phyloP scores from a whole-genome alignment of 345 rosid genomes.

The Euphorbia peplus region DNA sequence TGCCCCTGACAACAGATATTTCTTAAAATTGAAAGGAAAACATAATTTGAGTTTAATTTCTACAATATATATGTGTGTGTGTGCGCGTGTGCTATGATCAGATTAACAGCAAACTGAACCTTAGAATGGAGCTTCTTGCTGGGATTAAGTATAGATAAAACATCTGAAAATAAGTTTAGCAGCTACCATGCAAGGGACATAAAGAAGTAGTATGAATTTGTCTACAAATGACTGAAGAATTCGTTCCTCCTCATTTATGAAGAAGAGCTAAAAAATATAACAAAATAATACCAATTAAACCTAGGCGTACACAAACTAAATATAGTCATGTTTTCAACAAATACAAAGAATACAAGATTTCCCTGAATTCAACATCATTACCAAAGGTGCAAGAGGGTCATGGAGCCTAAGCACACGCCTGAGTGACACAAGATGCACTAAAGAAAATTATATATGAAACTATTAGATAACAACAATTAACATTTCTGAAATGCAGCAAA shows the following conservation, averaged over 20 bases:
- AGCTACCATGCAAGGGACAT: not conserved
- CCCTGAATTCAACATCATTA: no score
- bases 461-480: no score
- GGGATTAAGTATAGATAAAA: not conserved
- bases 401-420: no score
- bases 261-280: not conserved
- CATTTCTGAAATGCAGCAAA: no score
- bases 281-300: not conserved
- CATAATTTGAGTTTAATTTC: not conserved
- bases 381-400: no score
- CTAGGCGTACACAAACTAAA: not conserved
- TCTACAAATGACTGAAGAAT: not conserved
- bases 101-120: not conserved
- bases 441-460: no score
- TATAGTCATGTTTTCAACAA: not conserved
- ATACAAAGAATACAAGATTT: not conserved
- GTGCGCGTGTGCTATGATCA: not conserved
- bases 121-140: not conserved
- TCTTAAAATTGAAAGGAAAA: not conserved
- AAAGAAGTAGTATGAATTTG: slow-evolving; percentile 1
- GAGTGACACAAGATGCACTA: no score
- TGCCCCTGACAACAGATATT: slow-evolving; percentile 12
- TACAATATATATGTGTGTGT: no score
- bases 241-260: not conserved
- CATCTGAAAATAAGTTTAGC: not conserved